A percentile compares a stretch with the other conserved stretches of the same genome.
Conservation (phyloP, 1,139 yeast genomes). For the Tardiomyces blankii region DNA sequence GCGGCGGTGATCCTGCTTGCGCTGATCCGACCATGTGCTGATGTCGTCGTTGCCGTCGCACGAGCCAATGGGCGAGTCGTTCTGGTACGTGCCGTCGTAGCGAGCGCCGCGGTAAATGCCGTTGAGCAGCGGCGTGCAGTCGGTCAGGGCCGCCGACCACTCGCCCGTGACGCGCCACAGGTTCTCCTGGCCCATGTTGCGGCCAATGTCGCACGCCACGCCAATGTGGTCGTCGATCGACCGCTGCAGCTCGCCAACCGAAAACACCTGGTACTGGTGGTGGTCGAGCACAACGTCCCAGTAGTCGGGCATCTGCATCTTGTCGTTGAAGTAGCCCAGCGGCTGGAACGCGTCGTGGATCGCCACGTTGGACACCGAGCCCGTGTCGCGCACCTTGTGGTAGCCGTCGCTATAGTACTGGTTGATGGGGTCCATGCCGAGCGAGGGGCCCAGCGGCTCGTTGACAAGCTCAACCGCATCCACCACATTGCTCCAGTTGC, state of each 20-base stretch:
- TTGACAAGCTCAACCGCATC: constrained; percentile 78
- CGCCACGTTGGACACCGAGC: constrained; percentile 41
- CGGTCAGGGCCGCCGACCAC: constrained; percentile 91
- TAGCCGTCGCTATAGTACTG: constrained; percentile 49
- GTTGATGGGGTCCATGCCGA: constrained; percentile 49
- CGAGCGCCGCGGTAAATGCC: constrained; percentile 88
- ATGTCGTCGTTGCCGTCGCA: constrained; percentile 51
- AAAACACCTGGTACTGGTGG: constrained; percentile 85
- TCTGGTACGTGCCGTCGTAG: constrained; percentile 54
- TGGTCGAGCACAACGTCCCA: constrained; percentile 76
- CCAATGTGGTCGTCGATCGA: constrained; percentile 49
- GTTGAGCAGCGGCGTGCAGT: constrained; percentile 85
- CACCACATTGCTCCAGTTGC: constrained; percentile 56
- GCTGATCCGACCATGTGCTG: constrained; percentile 48
- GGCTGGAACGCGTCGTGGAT: constrained; percentile 68
- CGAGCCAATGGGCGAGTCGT: constrained; percentile 44
- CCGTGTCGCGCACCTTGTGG: constrained; percentile 35
- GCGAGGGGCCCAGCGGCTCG: constrained; percentile 73
- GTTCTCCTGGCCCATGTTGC: constrained; percentile 37
- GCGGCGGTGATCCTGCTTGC: constrained; percentile 42
- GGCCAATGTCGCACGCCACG: constrained; percentile 55
- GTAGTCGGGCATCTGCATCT: constrained; percentile 32
- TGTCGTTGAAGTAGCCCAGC: constrained; percentile 52
- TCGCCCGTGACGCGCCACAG: constrained; percentile 83
- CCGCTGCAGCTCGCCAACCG: constrained; percentile 46